These are phyloP conservation scores for Chlorophyllum brunneum DNA, from an alignment of 768 basidiomycete genomes.

Conservation along the genomic window DNA sequence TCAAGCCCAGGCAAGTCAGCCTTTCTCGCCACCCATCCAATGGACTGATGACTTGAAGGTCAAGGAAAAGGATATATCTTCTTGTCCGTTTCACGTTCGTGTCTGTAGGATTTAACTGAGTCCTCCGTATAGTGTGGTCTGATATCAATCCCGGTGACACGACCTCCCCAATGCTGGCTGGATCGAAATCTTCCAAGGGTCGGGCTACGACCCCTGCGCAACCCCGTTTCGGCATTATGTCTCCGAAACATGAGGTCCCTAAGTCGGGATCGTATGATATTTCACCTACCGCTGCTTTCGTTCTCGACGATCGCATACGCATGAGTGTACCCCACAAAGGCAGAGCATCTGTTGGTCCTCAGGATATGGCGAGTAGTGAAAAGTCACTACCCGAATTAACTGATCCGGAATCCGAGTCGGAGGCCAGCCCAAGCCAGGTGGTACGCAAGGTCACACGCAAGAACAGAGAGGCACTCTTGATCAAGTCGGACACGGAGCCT, in stretches of 20 bases:
- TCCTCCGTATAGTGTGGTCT: slow-evolving; percentile 1
- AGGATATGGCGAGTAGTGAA: not conserved
- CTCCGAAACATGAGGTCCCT: no score
- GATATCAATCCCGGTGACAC: slow-evolving; percentile 2
- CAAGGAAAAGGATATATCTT: slow-evolving; percentile 5
- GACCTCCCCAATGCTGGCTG: slow-evolving; percentile 4
- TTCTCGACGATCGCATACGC: no score
- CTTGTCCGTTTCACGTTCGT: not conserved
- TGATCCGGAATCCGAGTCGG: not conserved
- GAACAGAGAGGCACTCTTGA: not conserved
- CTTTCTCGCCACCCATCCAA: not conserved
- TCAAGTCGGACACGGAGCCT: slow-evolving; percentile 1
- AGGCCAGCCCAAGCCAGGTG: slow-evolving; percentile 1
- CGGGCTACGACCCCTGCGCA: not conserved
- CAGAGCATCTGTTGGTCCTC: not conserved
- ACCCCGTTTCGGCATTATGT: no score
- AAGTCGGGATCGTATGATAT: no score
- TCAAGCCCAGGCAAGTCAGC: slow-evolving; percentile 13
- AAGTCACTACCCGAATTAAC: not conserved
- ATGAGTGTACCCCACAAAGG: not conserved
- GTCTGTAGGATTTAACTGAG: not conserved
- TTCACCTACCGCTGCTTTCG: no score
- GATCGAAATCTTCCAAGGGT: not conserved
- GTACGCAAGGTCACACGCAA: not conserved
- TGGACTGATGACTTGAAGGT: not conserved